A percentile compares a stretch with the other conserved stretches of the same genome.
phyloP scores from a whole-genome alignment of 225 moss, liverwort and hornwort species.

The Physcomitrium patens region DNA sequence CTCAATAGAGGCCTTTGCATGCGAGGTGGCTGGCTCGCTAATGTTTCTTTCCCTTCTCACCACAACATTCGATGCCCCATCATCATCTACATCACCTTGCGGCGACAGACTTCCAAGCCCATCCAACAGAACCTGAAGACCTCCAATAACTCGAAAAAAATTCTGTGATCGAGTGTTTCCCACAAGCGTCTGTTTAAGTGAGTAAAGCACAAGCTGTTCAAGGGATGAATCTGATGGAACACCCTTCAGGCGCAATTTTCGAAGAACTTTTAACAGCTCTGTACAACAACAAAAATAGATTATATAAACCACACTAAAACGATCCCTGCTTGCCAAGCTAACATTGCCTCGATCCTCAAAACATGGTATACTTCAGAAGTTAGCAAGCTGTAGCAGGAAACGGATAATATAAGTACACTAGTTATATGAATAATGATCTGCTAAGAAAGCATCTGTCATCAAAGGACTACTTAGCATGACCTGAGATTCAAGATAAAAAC shows the following conservation, averaged over 20 bases:
- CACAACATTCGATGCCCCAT: constrained; percentile 25
- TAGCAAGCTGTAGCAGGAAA: too few species aligned
- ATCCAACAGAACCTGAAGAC: constrained; percentile 74
- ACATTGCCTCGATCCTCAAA: not conserved
- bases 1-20: constrained; percentile 25
- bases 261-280: constrained; percentile 77
- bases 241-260: constrained; percentile 66
- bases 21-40: constrained; percentile 39
- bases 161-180: constrained; percentile 74
- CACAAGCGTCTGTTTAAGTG: constrained; percentile 64
- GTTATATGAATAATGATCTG: too few species aligned
- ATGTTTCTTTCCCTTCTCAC: constrained; percentile 31
- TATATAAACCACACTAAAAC: not conserved
- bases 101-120: constrained; percentile 48
- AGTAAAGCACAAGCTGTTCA: constrained; percentile 68
- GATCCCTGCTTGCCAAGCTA: not conserved
- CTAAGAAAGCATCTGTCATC: too few species aligned
- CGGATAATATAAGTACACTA: too few species aligned
- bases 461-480: too few species aligned
- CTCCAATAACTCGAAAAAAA: constrained; percentile 82
- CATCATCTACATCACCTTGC: constrained; percentile 43
- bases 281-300: constrained; percentile 21
- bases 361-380: constrained; percentile 23
- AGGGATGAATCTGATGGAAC: constrained; percentile 62
- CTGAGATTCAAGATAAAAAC: too few species aligned